phyloP scores from a whole-genome alignment of 1,284 basidiomycete genomes.

The Sanghuangporus baumii region DNA sequence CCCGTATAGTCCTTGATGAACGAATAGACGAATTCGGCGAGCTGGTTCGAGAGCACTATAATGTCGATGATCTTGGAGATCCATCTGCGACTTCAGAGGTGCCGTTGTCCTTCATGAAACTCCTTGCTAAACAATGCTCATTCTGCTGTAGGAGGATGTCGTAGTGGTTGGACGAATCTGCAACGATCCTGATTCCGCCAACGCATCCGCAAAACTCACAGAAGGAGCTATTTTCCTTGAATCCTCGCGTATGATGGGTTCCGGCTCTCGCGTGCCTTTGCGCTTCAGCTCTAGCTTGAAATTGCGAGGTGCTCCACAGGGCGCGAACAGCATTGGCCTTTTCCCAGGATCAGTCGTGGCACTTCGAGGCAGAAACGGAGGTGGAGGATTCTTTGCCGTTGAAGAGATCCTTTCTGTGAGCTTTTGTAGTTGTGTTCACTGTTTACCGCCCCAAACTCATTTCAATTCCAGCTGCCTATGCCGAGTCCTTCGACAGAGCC shows the following conservation, averaged over 20 bases:
- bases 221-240: constrained; percentile 75
- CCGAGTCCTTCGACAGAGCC: constrained; percentile 34
- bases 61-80: constrained; percentile 69
- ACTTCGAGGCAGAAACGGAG: constrained; percentile 88
- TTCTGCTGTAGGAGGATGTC: constrained; percentile 54
- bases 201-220: constrained; percentile 56
- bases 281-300: constrained; percentile 63
- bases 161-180: constrained; percentile 80
- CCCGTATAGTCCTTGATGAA: constrained; percentile 65
- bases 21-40: constrained; percentile 81
- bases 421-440: constrained; percentile 26
- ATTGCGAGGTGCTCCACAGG: constrained; percentile 59
- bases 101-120: neutral
- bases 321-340: constrained; percentile 66
- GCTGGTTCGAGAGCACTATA: constrained; percentile 64
- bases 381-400: constrained; percentile 81
- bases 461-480: constrained; percentile 38
- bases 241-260: constrained; percentile 73
- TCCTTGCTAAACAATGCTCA: constrained; percentile 12
- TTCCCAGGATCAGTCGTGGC: constrained; percentile 91
- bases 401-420: constrained; percentile 76
- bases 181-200: constrained; percentile 55
- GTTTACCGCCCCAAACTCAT: constrained; percentile 22
- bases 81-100: constrained; percentile 72
- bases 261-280: constrained; percentile 66